These are phyloP conservation scores for Phytophthora kernoviae DNA, from an alignment of 352 stramenopile species.

Conservation along the genomic window DNA sequence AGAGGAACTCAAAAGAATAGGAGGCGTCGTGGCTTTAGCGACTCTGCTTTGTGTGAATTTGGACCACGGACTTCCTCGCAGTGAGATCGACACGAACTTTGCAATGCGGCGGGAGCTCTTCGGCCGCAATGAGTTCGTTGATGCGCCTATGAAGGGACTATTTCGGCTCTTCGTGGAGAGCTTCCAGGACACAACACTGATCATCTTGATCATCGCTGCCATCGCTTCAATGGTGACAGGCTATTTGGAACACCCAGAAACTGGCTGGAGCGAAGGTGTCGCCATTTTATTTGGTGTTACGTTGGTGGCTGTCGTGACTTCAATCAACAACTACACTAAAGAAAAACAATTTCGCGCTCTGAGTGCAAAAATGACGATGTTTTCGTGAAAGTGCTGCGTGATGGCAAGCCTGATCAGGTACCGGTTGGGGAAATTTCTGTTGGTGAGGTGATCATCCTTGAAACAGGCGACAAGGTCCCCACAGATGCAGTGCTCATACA, in stretches of 20 bases:
- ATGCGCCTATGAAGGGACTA: constrained; percentile 83
- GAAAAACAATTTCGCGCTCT: constrained; percentile 90
- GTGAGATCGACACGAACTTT: constrained; percentile 66
- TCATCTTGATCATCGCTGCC: constrained; percentile 89
- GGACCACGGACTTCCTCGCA: constrained; percentile 62
- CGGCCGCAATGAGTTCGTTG: constrained; percentile 65
- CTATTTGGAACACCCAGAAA: constrained; percentile 78
- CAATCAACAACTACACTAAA: constrained; percentile 97
- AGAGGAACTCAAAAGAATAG: constrained; percentile 59
- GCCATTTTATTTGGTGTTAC: constrained; percentile 94
- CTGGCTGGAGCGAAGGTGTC: constrained; percentile 94
- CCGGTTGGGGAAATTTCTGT: constrained; percentile 78
- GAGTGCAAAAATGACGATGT: constrained; percentile 91
- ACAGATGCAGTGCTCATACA: constrained; percentile 94
- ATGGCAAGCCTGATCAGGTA: constrained; percentile 68
- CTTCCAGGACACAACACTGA: constrained; percentile 90
- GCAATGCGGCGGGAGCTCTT: constrained; percentile 58
- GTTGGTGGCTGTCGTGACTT: constrained; percentile 94
- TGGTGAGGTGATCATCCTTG: constrained; percentile 92
- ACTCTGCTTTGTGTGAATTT: constrained; percentile 74
- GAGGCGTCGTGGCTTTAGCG: constrained; percentile 56
- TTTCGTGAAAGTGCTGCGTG: constrained; percentile 79
- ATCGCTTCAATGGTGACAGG: constrained; percentile 86
- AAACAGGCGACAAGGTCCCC: constrained; percentile 93
- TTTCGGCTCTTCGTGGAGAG: constrained; percentile 85